A percentile compares a stretch with the other conserved stretches of the same genome.
Conservation (phyloP, 164 flowering plant species). For the Tinospora cordifolia region DNA sequence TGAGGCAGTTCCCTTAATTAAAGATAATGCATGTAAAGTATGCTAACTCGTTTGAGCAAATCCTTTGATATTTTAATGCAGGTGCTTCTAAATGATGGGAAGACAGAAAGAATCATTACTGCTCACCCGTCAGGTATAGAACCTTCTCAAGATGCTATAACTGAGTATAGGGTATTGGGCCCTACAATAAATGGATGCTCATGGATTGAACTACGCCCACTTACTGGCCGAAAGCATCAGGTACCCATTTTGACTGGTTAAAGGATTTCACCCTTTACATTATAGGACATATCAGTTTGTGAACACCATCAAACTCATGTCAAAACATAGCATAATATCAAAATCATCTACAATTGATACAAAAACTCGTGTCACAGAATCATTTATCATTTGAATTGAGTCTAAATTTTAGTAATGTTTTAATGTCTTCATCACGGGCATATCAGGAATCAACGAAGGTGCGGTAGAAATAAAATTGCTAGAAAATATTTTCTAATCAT, state of each 20-base stretch:
- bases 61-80: slow-evolving; percentile 18
- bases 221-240: slow-evolving; percentile 83
- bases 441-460: neutral
- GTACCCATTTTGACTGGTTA: slow-evolving; percentile 25
- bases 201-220: slow-evolving; percentile 81
- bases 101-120: slow-evolving; percentile 69
- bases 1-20: neutral
- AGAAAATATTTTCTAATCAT: neutral
- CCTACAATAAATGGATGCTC: slow-evolving; percentile 92
- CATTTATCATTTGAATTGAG: neutral
- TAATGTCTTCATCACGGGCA: neutral
- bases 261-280: neutral
- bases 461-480: neutral
- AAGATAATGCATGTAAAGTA: neutral
- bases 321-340: neutral
- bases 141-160: slow-evolving; percentile 65
- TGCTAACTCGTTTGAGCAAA: neutral
- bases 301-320: neutral
- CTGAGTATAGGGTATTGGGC: slow-evolving; percentile 86
- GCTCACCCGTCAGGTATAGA: slow-evolving; percentile 63
- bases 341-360: neutral
- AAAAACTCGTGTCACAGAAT: neutral
- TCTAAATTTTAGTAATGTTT: neutral
- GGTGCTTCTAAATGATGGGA: slow-evolving; percentile 86
- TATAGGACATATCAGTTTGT: too few relatives aligned